Evolutionary conservation across 164 flowering plant genomes (phyloP).

Genomic region (Litsea cubeba): DNA sequence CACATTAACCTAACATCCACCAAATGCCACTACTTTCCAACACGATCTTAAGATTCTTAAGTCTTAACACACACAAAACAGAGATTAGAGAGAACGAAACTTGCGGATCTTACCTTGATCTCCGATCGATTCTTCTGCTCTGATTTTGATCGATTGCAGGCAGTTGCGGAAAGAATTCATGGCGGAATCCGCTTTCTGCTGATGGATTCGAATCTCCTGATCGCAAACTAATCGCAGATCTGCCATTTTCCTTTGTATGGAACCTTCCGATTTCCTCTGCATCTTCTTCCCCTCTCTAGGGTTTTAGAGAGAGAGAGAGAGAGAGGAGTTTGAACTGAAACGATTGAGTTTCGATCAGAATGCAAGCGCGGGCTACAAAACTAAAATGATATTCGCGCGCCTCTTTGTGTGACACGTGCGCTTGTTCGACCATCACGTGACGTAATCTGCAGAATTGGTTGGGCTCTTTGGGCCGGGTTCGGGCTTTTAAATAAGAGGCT

Average conservation of each 20-base stretch:
- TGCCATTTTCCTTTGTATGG: constrained; percentile 17
- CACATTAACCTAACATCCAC: neutral
- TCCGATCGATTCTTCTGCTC: constrained; percentile 28
- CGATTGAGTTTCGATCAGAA: too few relatives aligned
- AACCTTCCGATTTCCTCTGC: neutral
- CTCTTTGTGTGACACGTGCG: too few relatives aligned
- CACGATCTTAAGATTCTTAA: neutral
- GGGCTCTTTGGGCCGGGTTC: too few relatives aligned
- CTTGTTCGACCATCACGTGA: too few relatives aligned
- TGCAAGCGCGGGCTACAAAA: too few relatives aligned
- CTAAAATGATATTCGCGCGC: too few relatives aligned
- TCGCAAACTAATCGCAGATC: constrained; percentile 39
- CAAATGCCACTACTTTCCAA: neutral
- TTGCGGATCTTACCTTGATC: constrained; percentile 36
- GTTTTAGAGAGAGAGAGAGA: neutral
- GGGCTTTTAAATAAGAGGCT: too few relatives aligned
- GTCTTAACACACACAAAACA: too few relatives aligned
- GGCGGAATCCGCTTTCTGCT: constrained; percentile 31
- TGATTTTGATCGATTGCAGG: constrained; percentile 29
- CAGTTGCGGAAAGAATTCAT: constrained; percentile 20
- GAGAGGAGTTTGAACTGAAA: too few relatives aligned
- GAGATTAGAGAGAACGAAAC: neutral
- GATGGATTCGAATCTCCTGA: constrained; percentile 32
- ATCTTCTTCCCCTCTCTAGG: neutral
- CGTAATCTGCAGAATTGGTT: too few relatives aligned